These are phyloP conservation scores for Phytopythium kandeliae DNA, from an alignment of 352 stramenopile genomes.

Conservation along the genomic window DNA sequence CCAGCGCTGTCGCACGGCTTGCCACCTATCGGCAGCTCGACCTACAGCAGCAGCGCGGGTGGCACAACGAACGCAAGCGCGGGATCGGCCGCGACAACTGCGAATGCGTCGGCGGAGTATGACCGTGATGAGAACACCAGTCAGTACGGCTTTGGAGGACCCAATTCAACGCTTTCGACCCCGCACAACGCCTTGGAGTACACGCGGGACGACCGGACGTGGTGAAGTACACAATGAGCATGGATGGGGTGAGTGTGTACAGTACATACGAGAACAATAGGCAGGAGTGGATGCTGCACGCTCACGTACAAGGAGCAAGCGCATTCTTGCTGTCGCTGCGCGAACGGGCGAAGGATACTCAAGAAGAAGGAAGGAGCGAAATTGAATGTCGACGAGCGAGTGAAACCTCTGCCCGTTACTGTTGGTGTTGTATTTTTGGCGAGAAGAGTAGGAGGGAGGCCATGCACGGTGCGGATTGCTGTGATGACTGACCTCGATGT, in stretches of 20 bases:
- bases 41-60: slow-evolving; percentile 12
- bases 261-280: slow-evolving; percentile 7
- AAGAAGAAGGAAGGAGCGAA: not conserved
- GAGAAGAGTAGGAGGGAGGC: not conserved
- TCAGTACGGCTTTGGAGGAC: slow-evolving; percentile 4
- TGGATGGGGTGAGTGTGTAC: not conserved
- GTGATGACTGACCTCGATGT: not conserved
- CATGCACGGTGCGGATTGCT: not conserved
- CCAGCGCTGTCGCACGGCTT: slow-evolving; percentile 13
- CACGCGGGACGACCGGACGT: slow-evolving; percentile 7
- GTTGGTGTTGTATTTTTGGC: slow-evolving; percentile 2
- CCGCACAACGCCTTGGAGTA: slow-evolving; percentile 3
- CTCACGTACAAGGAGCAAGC: not conserved
- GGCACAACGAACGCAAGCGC: slow-evolving; percentile 11
- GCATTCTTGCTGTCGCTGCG: not conserved
- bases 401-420: not conserved
- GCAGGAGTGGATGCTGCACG: not conserved
- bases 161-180: slow-evolving; percentile 10
- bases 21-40: slow-evolving; percentile 22
- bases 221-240: slow-evolving; percentile 11
- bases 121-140: slow-evolving; percentile 3
- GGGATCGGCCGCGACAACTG: slow-evolving; percentile 12
- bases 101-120: not conserved
- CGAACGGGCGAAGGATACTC: not conserved
- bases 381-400: not conserved